Evolutionary conservation across 208 protist genomes (phyloP).

Genomic region (Leishmania gerbilli): DNA sequence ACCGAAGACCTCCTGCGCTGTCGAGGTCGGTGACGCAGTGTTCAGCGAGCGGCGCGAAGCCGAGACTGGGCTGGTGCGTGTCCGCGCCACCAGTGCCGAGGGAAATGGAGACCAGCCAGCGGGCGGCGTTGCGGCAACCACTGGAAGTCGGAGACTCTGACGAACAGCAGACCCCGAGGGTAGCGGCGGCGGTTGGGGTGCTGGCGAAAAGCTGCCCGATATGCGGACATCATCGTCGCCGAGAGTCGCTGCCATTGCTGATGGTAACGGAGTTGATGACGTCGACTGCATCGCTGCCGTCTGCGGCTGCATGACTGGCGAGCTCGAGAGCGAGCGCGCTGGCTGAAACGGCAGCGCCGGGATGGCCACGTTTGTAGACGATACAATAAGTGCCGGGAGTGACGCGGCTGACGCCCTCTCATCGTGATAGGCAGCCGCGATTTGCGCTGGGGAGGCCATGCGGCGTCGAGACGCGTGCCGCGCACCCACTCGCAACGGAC

Average conservation of each 20-base stretch:
- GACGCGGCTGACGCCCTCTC: background rate
- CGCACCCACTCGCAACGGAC: background rate
- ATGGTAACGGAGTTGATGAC: conserved; percentile 1
- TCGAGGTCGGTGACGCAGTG: background rate
- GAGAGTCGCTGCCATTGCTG: background rate
- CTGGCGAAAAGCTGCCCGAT: background rate
- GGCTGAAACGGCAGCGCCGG: background rate
- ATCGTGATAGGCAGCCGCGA: background rate
- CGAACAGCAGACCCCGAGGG: background rate
- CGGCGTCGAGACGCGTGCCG: background rate
- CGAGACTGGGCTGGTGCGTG: background rate
- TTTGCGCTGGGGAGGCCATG: background rate
- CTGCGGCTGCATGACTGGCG: conserved; percentile 1
- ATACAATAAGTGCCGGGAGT: conserved; percentile 8
- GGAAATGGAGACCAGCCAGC: background rate
- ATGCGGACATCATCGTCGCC: background rate
- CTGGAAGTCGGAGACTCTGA: conserved; percentile 1
- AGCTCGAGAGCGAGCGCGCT: background rate
- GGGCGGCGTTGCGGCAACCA: background rate
- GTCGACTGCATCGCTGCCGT: background rate
- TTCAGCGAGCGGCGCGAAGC: background rate
- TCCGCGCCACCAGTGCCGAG: background rate
- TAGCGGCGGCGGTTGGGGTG: background rate
- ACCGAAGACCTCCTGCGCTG: background rate
- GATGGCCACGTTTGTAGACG: conserved; percentile 11